These are phyloP conservation scores for Chaetomium cochliodes DNA, from an alignment of 495 filamentous ascomycete species.

Conservation along the genomic window DNA sequence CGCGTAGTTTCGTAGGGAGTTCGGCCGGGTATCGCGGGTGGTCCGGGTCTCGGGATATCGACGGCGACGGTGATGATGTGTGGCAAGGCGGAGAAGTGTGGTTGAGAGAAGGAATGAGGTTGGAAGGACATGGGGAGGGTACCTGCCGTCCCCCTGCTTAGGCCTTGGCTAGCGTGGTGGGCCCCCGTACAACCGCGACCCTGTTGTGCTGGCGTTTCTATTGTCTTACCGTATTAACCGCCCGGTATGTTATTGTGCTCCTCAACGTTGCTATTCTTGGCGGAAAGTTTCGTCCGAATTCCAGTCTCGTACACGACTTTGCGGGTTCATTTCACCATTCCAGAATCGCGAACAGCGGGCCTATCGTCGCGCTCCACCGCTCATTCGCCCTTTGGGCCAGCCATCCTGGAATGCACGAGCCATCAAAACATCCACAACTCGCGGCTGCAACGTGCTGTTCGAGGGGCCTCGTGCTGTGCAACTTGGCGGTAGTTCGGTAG, in stretches of 20 bases:
- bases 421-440: conserved; percentile 20
- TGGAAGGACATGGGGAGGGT: conserved; percentile 17
- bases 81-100: conserved; percentile 7
- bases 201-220: neutral
- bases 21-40: neutral
- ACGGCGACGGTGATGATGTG: conserved; percentile 9
- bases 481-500: conserved; percentile 27
- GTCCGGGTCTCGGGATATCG: neutral
- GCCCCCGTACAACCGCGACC: conserved; percentile 7
- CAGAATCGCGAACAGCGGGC: neutral
- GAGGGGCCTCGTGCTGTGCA: conserved; percentile 27
- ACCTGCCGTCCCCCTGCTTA: conserved; percentile 7
- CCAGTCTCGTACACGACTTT: neutral
- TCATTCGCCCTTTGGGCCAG: conserved; percentile 15
- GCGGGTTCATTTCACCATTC: neutral
- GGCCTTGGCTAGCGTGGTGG: conserved; percentile 4
- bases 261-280: neutral
- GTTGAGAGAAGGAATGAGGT: conserved; percentile 20
- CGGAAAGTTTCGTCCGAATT: neutral
- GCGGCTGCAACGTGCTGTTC: neutral
- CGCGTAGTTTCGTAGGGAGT: neutral
- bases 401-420: conserved; percentile 20
- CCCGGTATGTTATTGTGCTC: neutral
- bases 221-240: conserved; percentile 4
- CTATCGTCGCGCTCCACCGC: conserved; percentile 11